Evolutionary conservation across 2,329 filamentous ascomycete genomes (phyloP), one percentile per base, ranked within the genome.

Genomic region (Nemania sp.): DNA sequence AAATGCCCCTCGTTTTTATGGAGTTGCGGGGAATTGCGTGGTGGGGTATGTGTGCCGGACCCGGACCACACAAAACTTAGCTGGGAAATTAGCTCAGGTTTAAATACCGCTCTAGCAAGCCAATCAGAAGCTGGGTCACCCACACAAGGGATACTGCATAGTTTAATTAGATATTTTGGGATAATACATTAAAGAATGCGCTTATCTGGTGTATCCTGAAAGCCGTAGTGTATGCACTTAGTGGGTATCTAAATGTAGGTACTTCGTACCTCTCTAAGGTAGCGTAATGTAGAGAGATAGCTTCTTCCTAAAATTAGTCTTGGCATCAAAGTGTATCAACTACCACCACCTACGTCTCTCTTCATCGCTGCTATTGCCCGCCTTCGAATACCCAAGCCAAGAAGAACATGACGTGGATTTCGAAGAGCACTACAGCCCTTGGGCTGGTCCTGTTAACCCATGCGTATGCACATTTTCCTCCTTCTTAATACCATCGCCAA

Each of bases 381-480:
- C 25, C 25, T 29, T 29, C 3, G 25, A 39, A n/a, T 11, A 13
- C 12, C 10, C 7, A 12, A 50, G 29, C 1, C 17, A 40, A 55
- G 29, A 52, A 34, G 10, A n/a, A 55, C 53, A 94, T 95, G 91
- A 85, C 87, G 58, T 85, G 89, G 80, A 75, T 90, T 65, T 89
- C 91, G 20, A 88, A 86, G 65, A 76, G 87, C 3, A 81, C 92
- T 62, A 93, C 91, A 62, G 76, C 87, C 60, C 77, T 93, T 61
- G 94, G 94, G 65, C 81, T 94, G 12, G 68, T 96, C 57, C 83
- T 97, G 66, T 83, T 97, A 17, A 86, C 88, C 47, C 94, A 97
- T 77, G 91, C 93, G 94, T 97, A 87, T 77, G 90, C 75, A 51
- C 40, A 59, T 37, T 49, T 37, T 42, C 12, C 29, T 51, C 45